These are phyloP conservation scores for Colletotrichum echinochloae DNA, from an alignment of 2,329 filamentous ascomycete genomes.

Conservation along the genomic window DNA sequence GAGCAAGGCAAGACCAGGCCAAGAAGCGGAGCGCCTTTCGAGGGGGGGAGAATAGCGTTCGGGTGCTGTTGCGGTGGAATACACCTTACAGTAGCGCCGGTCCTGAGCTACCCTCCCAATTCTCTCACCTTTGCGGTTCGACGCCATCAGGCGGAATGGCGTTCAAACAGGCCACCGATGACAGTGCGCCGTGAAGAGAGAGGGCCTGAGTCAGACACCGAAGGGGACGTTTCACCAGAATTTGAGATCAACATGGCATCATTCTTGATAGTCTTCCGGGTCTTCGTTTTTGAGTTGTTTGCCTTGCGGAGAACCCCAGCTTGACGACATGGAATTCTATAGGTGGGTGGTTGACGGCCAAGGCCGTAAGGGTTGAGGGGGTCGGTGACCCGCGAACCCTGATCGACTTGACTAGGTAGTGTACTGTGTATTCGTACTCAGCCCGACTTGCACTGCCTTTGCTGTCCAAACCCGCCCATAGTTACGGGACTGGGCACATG, in stretches of 20 bases:
- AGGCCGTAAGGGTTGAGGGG: not conserved
- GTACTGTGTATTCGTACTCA: not conserved
- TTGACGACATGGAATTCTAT: not conserved
- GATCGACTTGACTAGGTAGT: too few species aligned
- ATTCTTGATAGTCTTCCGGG: not conserved
- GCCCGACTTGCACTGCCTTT: conserved; percentile 7
- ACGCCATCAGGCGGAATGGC: conserved; percentile 16
- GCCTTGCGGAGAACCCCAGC: not conserved
- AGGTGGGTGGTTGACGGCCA: not conserved
- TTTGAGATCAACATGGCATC: not conserved
- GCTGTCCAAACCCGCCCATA: conserved; percentile 11
- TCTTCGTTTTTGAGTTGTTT: not conserved
- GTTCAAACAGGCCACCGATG: conserved; percentile 9
- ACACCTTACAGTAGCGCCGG: conserved; percentile 6
- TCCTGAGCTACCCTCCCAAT: conserved; percentile 3
- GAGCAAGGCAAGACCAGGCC: not conserved
- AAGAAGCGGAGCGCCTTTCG: not conserved
- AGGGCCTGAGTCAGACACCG: not conserved
- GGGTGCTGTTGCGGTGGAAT: not conserved
- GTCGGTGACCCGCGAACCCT: conserved; percentile 16
- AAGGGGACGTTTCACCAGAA: conserved; percentile 11
- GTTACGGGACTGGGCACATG: conserved; percentile 1
- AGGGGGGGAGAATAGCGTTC: not conserved
- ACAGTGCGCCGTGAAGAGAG: conserved; percentile 5
- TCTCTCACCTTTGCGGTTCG: conserved; percentile 3